A percentile compares a stretch with the other conserved stretches of the same genome.
Evolutionary conservation across 768 basidiomycete species (phyloP).

Genomic region (Podaxis sp.): DNA sequence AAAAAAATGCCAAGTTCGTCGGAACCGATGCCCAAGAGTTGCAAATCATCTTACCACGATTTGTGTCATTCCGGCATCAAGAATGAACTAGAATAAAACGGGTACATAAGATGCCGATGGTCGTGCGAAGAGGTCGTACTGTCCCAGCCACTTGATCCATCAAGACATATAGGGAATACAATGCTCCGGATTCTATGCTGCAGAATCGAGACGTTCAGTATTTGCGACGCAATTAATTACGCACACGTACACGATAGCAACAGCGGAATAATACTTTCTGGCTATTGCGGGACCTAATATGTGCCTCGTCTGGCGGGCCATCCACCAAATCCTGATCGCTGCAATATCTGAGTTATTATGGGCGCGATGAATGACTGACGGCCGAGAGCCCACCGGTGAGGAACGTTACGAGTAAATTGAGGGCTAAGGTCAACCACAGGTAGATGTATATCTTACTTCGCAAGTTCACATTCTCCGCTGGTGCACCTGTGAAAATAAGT

Average conservation of each 20-base stretch:
- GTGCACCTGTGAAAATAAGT: conserved; percentile 17
- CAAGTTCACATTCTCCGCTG: neutral
- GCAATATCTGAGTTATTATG: neutral
- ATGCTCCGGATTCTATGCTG: conserved; percentile 37
- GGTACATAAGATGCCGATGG: neutral
- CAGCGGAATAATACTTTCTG: conserved; percentile 29
- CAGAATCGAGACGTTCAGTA: neutral
- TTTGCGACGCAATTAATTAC: neutral
- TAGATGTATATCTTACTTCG: conserved; percentile 28
- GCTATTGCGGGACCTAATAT: conserved; percentile 28
- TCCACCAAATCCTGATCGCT: conserved; percentile 38
- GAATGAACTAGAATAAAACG: conserved; percentile 5
- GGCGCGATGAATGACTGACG: neutral
- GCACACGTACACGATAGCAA: conserved; percentile 33
- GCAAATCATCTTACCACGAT: neutral
- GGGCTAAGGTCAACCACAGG: conserved; percentile 28
- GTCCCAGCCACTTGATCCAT: neutral
- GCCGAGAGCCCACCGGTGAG: conserved; percentile 29
- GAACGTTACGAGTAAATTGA: conserved; percentile 33
- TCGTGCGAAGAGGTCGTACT: neutral
- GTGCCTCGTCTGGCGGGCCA: conserved; percentile 24
- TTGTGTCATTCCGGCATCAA: conserved; percentile 28
- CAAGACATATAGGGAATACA: conserved; percentile 28
- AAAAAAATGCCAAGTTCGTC: neutral
- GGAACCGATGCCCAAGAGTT: neutral